phyloP scores from a whole-genome alignment of 345 rosid genomes.

The Eucalyptus pauciflora region DNA sequence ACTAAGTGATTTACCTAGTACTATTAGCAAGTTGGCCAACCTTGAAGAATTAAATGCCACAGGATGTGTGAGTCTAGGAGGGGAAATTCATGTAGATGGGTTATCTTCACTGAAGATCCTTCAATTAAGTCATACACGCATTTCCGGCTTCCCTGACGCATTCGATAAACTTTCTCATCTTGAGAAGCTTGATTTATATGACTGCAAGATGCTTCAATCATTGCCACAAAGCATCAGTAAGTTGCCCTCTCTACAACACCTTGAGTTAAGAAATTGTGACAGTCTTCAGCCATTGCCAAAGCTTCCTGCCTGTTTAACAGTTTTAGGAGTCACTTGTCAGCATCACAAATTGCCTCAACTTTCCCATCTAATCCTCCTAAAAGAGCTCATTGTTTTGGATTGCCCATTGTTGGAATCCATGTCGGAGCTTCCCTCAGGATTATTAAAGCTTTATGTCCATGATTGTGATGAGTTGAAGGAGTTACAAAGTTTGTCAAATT shows the following conservation, averaged over 20 bases:
- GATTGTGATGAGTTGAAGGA: not conserved
- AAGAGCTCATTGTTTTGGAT: not conserved
- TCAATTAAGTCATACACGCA: not conserved
- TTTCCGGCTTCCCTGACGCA: not conserved
- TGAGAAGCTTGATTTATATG: no score
- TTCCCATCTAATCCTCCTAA: not conserved
- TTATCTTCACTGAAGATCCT: not conserved
- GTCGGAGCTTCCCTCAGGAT: not conserved
- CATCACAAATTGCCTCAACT: not conserved
- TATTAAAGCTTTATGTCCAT: rapidly evolving
- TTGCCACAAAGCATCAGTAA: no score
- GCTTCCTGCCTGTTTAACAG: not conserved
- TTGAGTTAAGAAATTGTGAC: no score
- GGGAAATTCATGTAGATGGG: no score
- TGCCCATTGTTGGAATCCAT: not conserved
- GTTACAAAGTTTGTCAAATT: not conserved
- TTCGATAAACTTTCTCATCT: no score
- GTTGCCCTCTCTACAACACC: no score
- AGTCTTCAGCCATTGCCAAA: no score
- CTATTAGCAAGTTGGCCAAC: no score
- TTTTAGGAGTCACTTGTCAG: not conserved
- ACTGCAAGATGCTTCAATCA: no score
- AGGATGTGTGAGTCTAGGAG: no score
- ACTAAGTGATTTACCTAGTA: no score
- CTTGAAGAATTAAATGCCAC: no score